Percentiles rank a stretch among this genome's conserved stretches.
These are phyloP conservation scores for Cytospora chrysosperma DNA, from an alignment of 2,329 filamentous ascomycete genomes.

Conservation along the genomic window DNA sequence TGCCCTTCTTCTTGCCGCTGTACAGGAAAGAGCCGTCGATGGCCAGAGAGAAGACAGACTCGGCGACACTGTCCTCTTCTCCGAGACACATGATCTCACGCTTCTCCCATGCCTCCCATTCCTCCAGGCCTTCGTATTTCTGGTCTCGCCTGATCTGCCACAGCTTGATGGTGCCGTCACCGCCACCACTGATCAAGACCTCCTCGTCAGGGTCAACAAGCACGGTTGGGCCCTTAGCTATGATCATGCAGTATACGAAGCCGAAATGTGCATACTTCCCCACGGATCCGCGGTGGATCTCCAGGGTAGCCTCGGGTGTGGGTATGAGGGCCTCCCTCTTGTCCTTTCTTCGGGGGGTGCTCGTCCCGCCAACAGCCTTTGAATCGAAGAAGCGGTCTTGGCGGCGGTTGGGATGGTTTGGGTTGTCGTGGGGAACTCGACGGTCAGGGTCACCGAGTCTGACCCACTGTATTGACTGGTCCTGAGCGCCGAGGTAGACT, in stretches of 20 bases:
- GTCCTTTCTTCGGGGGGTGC: constrained; percentile 70
- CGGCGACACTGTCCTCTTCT: constrained; percentile 51
- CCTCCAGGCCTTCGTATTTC: constrained; percentile 62
- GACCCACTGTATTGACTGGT: constrained; percentile 94
- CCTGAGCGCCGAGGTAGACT: constrained; percentile 89
- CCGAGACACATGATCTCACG: constrained; percentile 59
- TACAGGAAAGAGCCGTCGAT: constrained; percentile 92
- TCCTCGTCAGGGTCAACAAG: constrained; percentile 73
- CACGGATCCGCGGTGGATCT: constrained; percentile 79
- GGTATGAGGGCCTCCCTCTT: constrained; percentile 56
- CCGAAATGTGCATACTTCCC: constrained; percentile 90
- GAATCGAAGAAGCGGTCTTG: constrained; percentile 94
- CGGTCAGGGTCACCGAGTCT: constrained; percentile 64
- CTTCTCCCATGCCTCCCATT: constrained; percentile 36
- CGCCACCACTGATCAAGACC: constrained; percentile 84
- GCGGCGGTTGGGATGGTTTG: constrained; percentile 70
- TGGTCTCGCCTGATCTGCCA: constrained; percentile 65
- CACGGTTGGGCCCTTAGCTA: constrained; percentile 68
- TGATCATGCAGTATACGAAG: constrained; percentile 94
- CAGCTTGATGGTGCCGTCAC: constrained; percentile 92
- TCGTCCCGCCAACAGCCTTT: constrained; percentile 75
- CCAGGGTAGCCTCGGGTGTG: constrained; percentile 59
- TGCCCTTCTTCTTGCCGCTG: constrained; percentile 80
- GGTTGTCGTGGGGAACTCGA: constrained; percentile 59
- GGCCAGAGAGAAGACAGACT: constrained; percentile 72